Evolutionary conservation across 495 filamentous ascomycete species (phyloP).

Genomic region (Aspergillus carlsbadensis): DNA sequence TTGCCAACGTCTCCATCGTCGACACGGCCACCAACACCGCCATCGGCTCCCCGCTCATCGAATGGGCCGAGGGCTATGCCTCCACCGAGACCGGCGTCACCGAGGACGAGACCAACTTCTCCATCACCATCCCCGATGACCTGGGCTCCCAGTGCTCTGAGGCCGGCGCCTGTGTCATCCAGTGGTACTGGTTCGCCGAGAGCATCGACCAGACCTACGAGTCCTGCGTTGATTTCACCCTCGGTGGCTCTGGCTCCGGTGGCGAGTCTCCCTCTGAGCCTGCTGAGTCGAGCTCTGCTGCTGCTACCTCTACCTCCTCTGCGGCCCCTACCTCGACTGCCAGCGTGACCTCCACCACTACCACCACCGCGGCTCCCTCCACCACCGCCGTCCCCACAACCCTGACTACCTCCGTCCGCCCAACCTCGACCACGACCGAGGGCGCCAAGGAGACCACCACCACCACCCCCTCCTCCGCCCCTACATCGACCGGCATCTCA

Average conservation of each 20-base stretch:
- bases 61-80: conserved; percentile 58
- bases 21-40: conserved; percentile 59
- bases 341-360: conserved; percentile 12
- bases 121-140: conserved; percentile 60
- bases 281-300: conserved; percentile 8
- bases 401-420: not conserved
- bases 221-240: conserved; percentile 68
- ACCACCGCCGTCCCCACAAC: conserved; percentile 12
- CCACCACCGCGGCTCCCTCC: conserved; percentile 13
- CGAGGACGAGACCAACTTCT: conserved; percentile 61
- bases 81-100: conserved; percentile 48
- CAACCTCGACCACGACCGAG: conserved; percentile 10
- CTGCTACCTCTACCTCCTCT: conserved; percentile 7
- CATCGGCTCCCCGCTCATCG: conserved; percentile 54
- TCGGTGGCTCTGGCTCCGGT: conserved; percentile 34
- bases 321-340: conserved; percentile 17
- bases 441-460: conserved; percentile 1
- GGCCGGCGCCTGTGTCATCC: conserved; percentile 65
- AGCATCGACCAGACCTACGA: conserved; percentile 71
- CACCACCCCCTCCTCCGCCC: not conserved
- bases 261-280: conserved; percentile 3
- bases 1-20: conserved; percentile 69
- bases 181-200: conserved; percentile 68
- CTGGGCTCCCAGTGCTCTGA: conserved; percentile 55
- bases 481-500: not conserved